These are phyloP conservation scores for Wickerhamiella parazyma DNA, from an alignment of 805 yeast genomes.

Conservation along the genomic window DNA sequence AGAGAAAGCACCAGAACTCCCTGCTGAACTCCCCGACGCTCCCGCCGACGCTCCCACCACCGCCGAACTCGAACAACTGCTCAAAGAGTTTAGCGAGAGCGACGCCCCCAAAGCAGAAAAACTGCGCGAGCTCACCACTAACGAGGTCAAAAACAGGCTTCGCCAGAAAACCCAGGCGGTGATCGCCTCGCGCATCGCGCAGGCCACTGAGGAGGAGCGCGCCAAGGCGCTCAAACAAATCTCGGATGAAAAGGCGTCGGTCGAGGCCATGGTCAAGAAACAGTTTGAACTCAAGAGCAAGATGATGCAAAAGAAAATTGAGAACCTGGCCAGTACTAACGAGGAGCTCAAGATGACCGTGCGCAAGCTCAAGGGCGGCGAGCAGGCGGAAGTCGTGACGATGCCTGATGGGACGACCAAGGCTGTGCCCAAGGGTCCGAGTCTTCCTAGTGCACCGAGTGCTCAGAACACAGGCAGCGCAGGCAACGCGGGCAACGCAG, in stretches of 20 bases:
- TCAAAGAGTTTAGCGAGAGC: slow-evolving; percentile 7
- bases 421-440: slow-evolving; percentile 1
- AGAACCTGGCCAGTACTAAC: slow-evolving; percentile 34
- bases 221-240: slow-evolving; percentile 16
- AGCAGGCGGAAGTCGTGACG: slow-evolving; percentile 7
- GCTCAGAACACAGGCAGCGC: no score
- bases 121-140: slow-evolving; percentile 12
- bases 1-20: no score
- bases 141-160: slow-evolving; percentile 14
- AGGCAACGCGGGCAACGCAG: background rate
- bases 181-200: slow-evolving; percentile 11
- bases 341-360: slow-evolving; percentile 16
- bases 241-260: background rate
- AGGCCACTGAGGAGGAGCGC: slow-evolving; percentile 12
- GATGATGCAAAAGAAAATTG: slow-evolving; percentile 42
- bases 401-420: slow-evolving; percentile 11
- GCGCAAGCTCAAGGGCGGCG: slow-evolving; percentile 18
- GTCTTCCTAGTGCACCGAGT: background rate
- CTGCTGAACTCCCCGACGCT: no score
- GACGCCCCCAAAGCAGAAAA: slow-evolving; percentile 6
- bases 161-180: slow-evolving; percentile 14
- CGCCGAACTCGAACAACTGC: slow-evolving; percentile 12
- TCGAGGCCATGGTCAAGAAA: slow-evolving; percentile 12
- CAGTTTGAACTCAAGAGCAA: slow-evolving; percentile 23
- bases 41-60: no score